phyloP scores from a whole-genome alignment of 2,329 filamentous ascomycete species.

The Waltergamsia citrina region DNA sequence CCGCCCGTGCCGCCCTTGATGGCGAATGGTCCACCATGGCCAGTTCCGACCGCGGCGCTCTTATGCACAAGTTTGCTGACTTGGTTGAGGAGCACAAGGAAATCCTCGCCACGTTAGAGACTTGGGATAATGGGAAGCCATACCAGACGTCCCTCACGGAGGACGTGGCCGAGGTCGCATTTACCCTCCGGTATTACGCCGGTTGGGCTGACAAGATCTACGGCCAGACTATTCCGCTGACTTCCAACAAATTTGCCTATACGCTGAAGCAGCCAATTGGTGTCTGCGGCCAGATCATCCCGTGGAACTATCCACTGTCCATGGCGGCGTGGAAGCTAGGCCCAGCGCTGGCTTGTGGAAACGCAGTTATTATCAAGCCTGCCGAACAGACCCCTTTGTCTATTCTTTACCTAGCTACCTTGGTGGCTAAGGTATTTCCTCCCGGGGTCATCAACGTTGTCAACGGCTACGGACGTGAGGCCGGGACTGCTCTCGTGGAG shows the following conservation, averaged over 20 bases:
- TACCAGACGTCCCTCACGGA: constrained; percentile 57
- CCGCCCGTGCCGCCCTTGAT: constrained; percentile 51
- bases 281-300: constrained; percentile 59
- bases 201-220: constrained; percentile 64
- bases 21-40: constrained; percentile 27
- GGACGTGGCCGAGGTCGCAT: constrained; percentile 41
- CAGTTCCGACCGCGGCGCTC: constrained; percentile 53
- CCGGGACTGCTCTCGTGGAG: constrained; percentile 53
- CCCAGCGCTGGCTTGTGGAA: constrained; percentile 50
- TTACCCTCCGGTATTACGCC: constrained; percentile 53
- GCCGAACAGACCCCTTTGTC: constrained; percentile 53
- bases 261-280: constrained; percentile 60
- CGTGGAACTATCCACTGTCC: constrained; percentile 61
- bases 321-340: constrained; percentile 42
- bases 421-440: constrained; percentile 62
- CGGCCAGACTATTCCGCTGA: constrained; percentile 58
- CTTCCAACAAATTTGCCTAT: constrained; percentile 55
- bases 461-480: constrained; percentile 54
- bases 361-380: constrained; percentile 49
- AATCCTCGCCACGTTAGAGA: constrained; percentile 46
- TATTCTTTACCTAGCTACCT: constrained; percentile 47
- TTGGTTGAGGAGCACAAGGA: constrained; percentile 56
- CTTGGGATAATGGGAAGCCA: constrained; percentile 71
- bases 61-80: constrained; percentile 64
- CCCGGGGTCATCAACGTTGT: constrained; percentile 63